Percentiles rank a stretch among this genome's conserved stretches.
phyloP scores from a whole-genome alignment of 345 rosid species.

The Aquilaria yunnanensis region DNA sequence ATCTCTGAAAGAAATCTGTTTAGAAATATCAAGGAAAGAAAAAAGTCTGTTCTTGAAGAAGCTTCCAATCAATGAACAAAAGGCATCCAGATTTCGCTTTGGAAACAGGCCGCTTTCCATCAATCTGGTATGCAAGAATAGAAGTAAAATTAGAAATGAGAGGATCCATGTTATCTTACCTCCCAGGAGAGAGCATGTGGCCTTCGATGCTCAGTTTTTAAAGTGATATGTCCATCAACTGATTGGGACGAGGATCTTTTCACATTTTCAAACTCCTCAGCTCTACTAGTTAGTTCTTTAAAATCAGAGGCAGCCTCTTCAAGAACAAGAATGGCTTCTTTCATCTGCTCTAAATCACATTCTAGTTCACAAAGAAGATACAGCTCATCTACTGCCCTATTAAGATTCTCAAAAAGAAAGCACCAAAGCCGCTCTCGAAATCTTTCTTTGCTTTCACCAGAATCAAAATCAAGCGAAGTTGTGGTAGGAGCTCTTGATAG shows the following conservation, averaged over 20 bases:
- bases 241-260: constrained; percentile 42
- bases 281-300: constrained; percentile 49
- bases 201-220: constrained; percentile 65
- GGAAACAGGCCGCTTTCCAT: neutral
- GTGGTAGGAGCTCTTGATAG: constrained; percentile 22
- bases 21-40: too few relatives aligned
- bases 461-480: constrained; percentile 33
- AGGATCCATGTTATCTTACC: constrained; percentile 32
- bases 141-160: constrained; percentile 5
- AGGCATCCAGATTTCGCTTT: neutral
- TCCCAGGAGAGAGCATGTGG: constrained; percentile 91
- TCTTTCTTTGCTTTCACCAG: constrained; percentile 71
- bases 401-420: constrained; percentile 75
- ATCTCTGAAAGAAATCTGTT: too few relatives aligned
- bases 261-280: constrained; percentile 54
- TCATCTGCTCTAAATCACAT: constrained; percentile 70
- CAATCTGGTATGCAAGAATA: constrained; percentile 1
- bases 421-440: constrained; percentile 78
- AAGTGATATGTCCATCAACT: constrained; percentile 35
- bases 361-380: constrained; percentile 76
- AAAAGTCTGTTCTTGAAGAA: too few relatives aligned
- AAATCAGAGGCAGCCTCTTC: constrained; percentile 72
- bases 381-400: constrained; percentile 77
- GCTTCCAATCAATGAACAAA: too few relatives aligned
- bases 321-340: constrained; percentile 76